phyloP scores from a whole-genome alignment of 2,329 filamentous ascomycete species.

The Apiospora malaysiana region DNA sequence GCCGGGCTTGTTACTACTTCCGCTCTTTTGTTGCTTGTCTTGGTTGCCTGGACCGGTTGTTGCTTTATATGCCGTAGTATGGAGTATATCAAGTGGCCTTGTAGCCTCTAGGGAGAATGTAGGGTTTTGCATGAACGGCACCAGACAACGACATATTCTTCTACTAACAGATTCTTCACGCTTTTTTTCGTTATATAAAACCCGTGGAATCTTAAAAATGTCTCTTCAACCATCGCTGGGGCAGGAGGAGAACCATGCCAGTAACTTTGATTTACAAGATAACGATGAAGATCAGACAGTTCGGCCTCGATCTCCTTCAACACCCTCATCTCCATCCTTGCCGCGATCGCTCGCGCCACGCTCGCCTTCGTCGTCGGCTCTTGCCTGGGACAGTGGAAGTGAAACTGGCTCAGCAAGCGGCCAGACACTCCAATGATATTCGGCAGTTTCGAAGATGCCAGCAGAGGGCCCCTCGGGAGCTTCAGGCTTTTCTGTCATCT shows the following conservation, averaged over 20 bases:
- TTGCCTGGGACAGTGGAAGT: conserved; percentile 20
- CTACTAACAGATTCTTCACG: too few relatives aligned
- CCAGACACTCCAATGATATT: conserved; percentile 1
- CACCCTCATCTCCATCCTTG: conserved; percentile 21
- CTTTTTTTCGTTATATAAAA: background rate
- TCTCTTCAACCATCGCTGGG: background rate
- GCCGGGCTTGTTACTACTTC: too few relatives aligned
- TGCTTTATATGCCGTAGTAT: too few relatives aligned
- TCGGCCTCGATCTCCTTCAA: conserved; percentile 4
- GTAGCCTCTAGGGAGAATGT: too few relatives aligned
- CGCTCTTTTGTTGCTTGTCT: too few relatives aligned
- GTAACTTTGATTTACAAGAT: background rate
- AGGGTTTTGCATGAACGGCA: too few relatives aligned
- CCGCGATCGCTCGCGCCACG: background rate
- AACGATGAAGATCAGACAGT: background rate
- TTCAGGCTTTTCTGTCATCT: background rate
- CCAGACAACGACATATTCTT: too few relatives aligned
- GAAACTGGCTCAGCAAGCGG: conserved; percentile 20
- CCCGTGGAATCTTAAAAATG: background rate
- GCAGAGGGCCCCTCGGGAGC: conserved; percentile 20
- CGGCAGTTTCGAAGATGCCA: conserved; percentile 20
- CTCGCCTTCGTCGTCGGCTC: conserved; percentile 18
- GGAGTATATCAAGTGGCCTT: too few relatives aligned
- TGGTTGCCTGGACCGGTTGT: too few relatives aligned
- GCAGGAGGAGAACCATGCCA: background rate